Conservation (phyloP, 257 asterid species). For the Gentiana dahurica region DNA sequence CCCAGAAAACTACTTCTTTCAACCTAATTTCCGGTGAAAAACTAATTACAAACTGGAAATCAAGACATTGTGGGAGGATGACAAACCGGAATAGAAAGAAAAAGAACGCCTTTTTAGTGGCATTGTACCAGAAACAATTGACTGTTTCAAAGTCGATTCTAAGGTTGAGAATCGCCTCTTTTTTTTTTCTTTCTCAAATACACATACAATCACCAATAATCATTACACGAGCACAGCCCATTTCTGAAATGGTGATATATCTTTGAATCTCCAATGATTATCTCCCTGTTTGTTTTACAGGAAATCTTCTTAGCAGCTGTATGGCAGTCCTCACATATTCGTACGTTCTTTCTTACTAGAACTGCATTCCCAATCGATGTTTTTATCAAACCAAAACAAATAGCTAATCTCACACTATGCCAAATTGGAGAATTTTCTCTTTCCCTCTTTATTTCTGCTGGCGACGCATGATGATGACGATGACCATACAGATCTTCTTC, state of each 20-base stretch:
- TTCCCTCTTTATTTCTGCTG: constrained; percentile 13
- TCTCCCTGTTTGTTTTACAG: constrained; percentile 35
- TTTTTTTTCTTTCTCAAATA: too few species aligned
- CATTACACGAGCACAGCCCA: constrained; percentile 55
- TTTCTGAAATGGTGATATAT: constrained; percentile 49
- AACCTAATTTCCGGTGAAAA: too few species aligned
- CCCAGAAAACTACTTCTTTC: too few species aligned
- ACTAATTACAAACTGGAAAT: too few species aligned
- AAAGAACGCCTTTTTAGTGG: too few species aligned
- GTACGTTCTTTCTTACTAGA: constrained; percentile 45
- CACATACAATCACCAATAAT: constrained; percentile 46
- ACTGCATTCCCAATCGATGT: constrained; percentile 35
- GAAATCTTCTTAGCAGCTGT: constrained; percentile 43
- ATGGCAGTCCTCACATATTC: constrained; percentile 59
- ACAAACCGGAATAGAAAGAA: too few species aligned
- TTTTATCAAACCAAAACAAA: constrained; percentile 44
- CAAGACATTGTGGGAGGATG: too few species aligned
- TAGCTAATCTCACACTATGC: constrained; percentile 60
- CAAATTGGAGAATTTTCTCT: constrained; percentile 18
- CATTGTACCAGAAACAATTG: too few species aligned
- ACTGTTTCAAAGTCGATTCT: too few species aligned
- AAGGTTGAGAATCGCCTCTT: too few species aligned
- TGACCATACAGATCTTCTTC: constrained; percentile 5
- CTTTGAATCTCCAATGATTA: constrained; percentile 48
- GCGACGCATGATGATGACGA: constrained; percentile 20